Conservation (phyloP, 257 asterid genomes). For the Thymus quinquecostatus region DNA sequence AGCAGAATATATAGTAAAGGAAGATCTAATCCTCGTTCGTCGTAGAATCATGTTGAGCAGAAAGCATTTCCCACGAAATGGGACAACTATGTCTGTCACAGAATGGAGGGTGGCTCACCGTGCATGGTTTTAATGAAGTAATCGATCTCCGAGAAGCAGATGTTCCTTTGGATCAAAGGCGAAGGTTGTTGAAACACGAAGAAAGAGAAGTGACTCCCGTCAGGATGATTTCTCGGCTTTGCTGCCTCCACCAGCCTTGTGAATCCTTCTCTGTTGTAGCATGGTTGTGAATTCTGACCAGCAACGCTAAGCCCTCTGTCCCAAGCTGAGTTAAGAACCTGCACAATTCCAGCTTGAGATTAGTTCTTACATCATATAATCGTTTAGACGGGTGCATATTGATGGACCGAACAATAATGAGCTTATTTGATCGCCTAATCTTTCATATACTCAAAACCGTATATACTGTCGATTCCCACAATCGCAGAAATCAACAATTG, state of each 20-base stretch:
- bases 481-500: not conserved
- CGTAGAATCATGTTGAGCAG: too few relatives aligned
- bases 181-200: constrained; percentile 54
- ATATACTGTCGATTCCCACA: too few relatives aligned
- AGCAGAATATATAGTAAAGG: too few relatives aligned
- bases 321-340: constrained; percentile 75
- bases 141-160: constrained; percentile 57
- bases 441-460: too few relatives aligned
- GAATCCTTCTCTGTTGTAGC: constrained; percentile 59
- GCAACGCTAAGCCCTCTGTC: constrained; percentile 59
- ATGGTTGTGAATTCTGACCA: constrained; percentile 59
- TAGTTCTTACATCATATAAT: not conserved
- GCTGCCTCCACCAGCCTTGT: constrained; percentile 56
- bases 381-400: too few relatives aligned
- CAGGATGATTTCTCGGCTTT: constrained; percentile 74
- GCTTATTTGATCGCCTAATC: too few relatives aligned
- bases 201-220: constrained; percentile 51
- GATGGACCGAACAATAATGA: too few relatives aligned
- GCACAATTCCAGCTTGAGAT: constrained; percentile 11
- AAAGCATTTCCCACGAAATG: too few relatives aligned
- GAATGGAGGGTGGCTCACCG: constrained; percentile 41
- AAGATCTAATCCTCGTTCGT: not conserved
- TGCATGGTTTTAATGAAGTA: constrained; percentile 70
- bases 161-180: constrained; percentile 49
- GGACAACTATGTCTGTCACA: not conserved